A percentile compares a stretch with the other conserved stretches of the same genome.
Conservation (phyloP, 192 early-diverging fungal species). For the Backusella sp. region DNA sequence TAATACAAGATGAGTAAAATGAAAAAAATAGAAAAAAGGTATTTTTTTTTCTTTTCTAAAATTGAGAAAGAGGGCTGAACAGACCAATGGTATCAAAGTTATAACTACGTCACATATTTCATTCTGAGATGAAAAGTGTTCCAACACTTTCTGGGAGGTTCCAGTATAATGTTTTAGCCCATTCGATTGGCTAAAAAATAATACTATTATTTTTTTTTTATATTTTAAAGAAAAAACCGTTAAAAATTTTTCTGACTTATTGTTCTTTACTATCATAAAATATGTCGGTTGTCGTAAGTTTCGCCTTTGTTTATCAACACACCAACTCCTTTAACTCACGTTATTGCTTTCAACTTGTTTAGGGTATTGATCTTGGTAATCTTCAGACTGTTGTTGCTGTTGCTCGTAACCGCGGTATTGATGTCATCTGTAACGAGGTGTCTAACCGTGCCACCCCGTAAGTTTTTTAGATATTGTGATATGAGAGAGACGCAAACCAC, state of each 20-base stretch:
- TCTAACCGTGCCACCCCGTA: slow-evolving; percentile 95
- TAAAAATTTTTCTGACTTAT: slow-evolving; percentile 5
- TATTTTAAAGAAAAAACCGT: neutral
- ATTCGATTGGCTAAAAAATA: neutral
- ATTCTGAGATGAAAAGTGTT: slow-evolving; percentile 5
- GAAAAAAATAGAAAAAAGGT: neutral
- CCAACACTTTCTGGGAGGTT: slow-evolving; percentile 5
- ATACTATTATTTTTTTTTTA: neutral
- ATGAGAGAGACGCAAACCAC: neutral
- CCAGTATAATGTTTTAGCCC: neutral
- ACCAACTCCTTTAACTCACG: neutral
- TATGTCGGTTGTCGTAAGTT: slow-evolving; percentile 27
- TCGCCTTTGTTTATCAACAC: neutral
- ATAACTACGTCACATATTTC: neutral
- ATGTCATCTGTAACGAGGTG: slow-evolving; percentile 95
- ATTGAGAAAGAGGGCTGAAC: neutral
- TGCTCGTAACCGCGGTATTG: slow-evolving; percentile 97
- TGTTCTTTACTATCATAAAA: slow-evolving; percentile 9
- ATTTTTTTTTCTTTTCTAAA: neutral
- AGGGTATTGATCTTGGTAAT: slow-evolving; percentile 96
- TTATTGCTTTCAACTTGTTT: neutral
- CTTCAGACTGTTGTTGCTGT: slow-evolving; percentile 96
- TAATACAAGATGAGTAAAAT: neutral
- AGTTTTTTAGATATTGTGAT: slow-evolving; percentile 21
- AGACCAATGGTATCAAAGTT: neutral